phyloP scores from a whole-genome alignment of 805 yeast genomes.

The Kuraishia piskuri region DNA sequence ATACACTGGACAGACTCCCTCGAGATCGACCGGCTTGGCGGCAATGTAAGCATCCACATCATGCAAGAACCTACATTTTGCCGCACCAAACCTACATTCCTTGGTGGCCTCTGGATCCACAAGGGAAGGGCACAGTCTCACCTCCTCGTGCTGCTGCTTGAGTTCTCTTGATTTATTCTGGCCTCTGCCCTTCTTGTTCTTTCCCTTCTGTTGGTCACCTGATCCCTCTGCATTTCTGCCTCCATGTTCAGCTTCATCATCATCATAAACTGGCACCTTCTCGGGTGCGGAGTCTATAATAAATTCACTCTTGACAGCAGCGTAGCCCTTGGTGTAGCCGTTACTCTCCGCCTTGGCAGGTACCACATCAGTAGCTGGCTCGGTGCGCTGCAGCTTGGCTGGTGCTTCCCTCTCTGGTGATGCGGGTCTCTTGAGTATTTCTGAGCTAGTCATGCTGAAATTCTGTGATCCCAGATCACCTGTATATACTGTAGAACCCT shows the following conservation, averaged over 20 bases:
- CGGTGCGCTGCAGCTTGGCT: slow-evolving; percentile 1
- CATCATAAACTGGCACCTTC: slow-evolving; percentile 21
- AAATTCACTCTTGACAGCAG: slow-evolving; percentile 68
- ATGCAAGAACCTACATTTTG: slow-evolving; percentile 70
- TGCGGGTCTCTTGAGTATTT: slow-evolving; percentile 5
- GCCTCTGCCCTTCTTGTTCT: slow-evolving; percentile 42
- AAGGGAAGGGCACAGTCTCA: slow-evolving; percentile 57
- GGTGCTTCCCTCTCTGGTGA: slow-evolving; percentile 2
- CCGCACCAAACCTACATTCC: slow-evolving; percentile 58
- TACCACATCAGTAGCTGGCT: slow-evolving; percentile 6
- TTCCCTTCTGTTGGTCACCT: slow-evolving; percentile 27
- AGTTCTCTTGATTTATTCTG: slow-evolving; percentile 81
- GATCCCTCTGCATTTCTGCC: slow-evolving; percentile 34
- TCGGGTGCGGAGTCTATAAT: slow-evolving; percentile 27
- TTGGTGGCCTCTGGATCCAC: slow-evolving; percentile 42
- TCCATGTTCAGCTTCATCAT: slow-evolving; percentile 37
- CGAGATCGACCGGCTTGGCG: slow-evolving; percentile 62
- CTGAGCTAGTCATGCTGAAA: not conserved
- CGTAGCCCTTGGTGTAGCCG: slow-evolving; percentile 49
- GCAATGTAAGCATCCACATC: slow-evolving; percentile 57
- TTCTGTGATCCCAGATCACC: too few species aligned
- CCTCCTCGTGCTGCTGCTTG: slow-evolving; percentile 54
- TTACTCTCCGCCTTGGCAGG: slow-evolving; percentile 14
- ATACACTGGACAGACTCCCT: slow-evolving; percentile 80
- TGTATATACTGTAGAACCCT: too few species aligned